Evolutionary conservation across 78 protist species (phyloP).

Genomic region (Isochrysis galbana): DNA sequence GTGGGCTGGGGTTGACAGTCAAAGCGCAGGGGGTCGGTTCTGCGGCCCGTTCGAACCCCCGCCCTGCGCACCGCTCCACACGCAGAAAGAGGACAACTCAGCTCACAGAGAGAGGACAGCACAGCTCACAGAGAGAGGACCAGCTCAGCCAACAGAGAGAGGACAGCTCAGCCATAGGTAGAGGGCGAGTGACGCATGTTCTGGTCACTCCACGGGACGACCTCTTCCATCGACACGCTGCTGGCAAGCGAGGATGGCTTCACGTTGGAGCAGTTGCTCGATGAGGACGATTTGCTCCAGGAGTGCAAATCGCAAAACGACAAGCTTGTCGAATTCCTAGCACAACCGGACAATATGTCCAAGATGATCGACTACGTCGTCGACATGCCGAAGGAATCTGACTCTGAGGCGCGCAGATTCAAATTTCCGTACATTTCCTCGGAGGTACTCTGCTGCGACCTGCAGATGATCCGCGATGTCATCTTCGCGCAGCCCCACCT

Average conservation of each 20-base stretch:
- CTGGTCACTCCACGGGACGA: not conserved
- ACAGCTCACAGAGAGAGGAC: too few species aligned
- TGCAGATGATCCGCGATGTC: not conserved
- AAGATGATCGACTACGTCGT: not conserved
- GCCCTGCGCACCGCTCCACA: too few species aligned
- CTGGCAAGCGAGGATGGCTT: not conserved
- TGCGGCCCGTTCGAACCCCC: too few species aligned
- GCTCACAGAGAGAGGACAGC: too few species aligned
- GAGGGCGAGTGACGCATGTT: too few species aligned
- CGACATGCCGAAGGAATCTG: not conserved
- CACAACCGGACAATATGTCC: not conserved
- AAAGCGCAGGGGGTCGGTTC: too few species aligned
- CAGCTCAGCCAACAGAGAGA: too few species aligned
- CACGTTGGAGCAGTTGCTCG: not conserved
- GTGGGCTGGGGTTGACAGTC: too few species aligned
- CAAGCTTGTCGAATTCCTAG: not conserved
- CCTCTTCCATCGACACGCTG: not conserved
- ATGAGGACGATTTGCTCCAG: not conserved
- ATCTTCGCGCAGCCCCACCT: not conserved
- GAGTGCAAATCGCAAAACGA: not conserved
- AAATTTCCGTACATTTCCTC: not conserved
- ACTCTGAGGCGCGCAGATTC: not conserved
- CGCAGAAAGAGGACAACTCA: too few species aligned
- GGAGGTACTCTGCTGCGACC: constrained; percentile 3
- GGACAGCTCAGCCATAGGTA: too few species aligned